phyloP scores from a whole-genome alignment of 331 rosid species.

The Quercus tomentella region DNA sequence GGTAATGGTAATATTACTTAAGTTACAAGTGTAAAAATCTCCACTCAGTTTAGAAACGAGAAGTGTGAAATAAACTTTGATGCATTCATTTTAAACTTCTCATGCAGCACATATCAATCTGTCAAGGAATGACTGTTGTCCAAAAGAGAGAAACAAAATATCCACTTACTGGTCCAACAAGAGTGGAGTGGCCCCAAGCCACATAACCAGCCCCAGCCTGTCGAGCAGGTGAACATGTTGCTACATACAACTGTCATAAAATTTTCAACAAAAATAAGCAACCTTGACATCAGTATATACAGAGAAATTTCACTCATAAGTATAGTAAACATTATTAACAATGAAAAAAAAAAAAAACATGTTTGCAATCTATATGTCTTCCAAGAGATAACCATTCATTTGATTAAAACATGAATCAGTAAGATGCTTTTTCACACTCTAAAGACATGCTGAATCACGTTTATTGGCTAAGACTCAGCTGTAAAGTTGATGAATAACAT shows the following conservation, averaged over 20 bases:
- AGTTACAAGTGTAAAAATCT: not conserved
- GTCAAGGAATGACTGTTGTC: not conserved
- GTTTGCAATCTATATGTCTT: not conserved
- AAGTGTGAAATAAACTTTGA: conserved; percentile 2
- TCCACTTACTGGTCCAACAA: conserved; percentile 89
- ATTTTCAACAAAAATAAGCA: conserved; percentile 14
- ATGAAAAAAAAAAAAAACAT: not conserved
- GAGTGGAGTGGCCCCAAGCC: conserved; percentile 98
- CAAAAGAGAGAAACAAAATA: conserved; percentile 1
- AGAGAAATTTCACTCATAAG: not conserved
- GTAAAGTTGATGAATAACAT: not conserved
- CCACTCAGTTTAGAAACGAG: not conserved
- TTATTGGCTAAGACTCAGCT: not conserved
- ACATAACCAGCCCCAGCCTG: conserved; percentile 79
- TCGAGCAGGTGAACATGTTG: conserved; percentile 98
- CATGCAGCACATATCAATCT: not conserved
- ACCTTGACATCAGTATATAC: not conserved
- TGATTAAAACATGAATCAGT: conserved; percentile 7
- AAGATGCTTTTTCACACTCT: not conserved
- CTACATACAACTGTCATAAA: conserved; percentile 67
- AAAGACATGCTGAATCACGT: not conserved
- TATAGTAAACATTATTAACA: not conserved
- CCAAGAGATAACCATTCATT: conserved; percentile 10
- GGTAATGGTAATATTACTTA: not conserved
- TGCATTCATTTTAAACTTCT: not conserved